Evolutionary conservation across 2,329 filamentous ascomycete species (phyloP), one percentile per base, ranked within the genome.

Genomic region (Clonostachys rosea): DNA sequence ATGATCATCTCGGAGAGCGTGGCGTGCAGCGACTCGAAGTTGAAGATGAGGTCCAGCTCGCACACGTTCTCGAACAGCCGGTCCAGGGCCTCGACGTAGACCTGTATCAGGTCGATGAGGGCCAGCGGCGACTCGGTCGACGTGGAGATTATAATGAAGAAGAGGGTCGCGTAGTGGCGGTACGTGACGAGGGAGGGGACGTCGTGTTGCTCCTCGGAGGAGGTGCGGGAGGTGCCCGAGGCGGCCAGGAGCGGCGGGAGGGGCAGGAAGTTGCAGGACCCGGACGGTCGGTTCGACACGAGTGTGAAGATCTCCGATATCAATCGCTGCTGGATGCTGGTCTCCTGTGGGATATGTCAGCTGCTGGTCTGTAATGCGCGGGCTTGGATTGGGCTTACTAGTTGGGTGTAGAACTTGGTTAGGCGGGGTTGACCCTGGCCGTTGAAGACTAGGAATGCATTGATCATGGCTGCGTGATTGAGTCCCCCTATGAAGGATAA

Each of bases 361-460:
- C 36, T 41, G 41, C 47, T 45, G 52, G 43, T 30, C 24, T 30
- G 24, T 30, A 43, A 44, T 43, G 24, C 8, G 37, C n/a, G 17
- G 37, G 37, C 16, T 16, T 35, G 45, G 44, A 14, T 14, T 7
- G 41, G 6, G 34, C 59, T 58, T 56, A 95, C 92, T 56, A 99
- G 83, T 66, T 97, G 92, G 3, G 92, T 96, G 67, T 99, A 99
- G 76, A 99, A 99, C 62, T 97, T 97, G 59, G 92, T 97, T 65
- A 99, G 79, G 47, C 94, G 87, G 36, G 94, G 92, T 70, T 99
- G 92, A 54, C 94, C 94, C 59, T 92, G 90, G 74, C 96, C 96
- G 64, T 99, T 99, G 77, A 99, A 99, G 65, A 99, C 92, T 55
- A 99, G 78, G 52, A 99, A 92, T 34, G 95, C 94, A 76, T 96